These are phyloP conservation scores for Zizania latifolia DNA, from an alignment of 176 grass and related monocot genomes.

Conservation along the genomic window DNA sequence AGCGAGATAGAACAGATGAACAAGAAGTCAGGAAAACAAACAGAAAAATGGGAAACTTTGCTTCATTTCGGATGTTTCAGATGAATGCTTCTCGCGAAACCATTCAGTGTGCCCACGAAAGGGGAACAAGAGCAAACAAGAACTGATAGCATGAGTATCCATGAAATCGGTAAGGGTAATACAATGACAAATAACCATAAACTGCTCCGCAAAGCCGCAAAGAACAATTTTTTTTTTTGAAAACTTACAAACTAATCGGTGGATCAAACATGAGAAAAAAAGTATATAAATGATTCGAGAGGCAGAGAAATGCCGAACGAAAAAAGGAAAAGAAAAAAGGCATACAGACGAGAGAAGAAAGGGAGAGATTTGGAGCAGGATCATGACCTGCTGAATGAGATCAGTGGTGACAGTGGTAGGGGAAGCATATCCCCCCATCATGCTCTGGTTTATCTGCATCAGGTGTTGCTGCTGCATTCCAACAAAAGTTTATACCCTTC, in stretches of 20 bases:
- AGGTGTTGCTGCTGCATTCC: constrained; percentile 87
- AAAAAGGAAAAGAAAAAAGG: background rate
- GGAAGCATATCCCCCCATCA: constrained; percentile 84
- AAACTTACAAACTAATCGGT: background rate
- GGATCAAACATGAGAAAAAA: background rate
- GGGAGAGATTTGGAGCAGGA: constrained; percentile 22
- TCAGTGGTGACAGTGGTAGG: constrained; percentile 79
- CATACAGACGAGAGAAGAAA: background rate
- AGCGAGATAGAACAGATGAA: background rate
- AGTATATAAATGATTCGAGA: background rate
- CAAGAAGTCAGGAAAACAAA: background rate
- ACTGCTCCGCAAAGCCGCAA: no score
- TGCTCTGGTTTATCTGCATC: constrained; percentile 95
- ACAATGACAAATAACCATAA: background rate
- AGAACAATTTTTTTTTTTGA: background rate
- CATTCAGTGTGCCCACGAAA: background rate
- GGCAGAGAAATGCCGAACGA: background rate
- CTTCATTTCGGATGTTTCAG: background rate
- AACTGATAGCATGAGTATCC: background rate
- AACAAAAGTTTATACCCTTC: constrained; percentile 19
- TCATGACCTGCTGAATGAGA: constrained; percentile 84
- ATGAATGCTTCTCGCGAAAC: background rate
- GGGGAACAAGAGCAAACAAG: background rate
- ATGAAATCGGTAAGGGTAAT: background rate
- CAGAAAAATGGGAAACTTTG: background rate